Evolutionary conservation across 768 basidiomycete genomes (phyloP), one percentile per base, ranked within the genome.

Genomic region (Mycena vitilis): DNA sequence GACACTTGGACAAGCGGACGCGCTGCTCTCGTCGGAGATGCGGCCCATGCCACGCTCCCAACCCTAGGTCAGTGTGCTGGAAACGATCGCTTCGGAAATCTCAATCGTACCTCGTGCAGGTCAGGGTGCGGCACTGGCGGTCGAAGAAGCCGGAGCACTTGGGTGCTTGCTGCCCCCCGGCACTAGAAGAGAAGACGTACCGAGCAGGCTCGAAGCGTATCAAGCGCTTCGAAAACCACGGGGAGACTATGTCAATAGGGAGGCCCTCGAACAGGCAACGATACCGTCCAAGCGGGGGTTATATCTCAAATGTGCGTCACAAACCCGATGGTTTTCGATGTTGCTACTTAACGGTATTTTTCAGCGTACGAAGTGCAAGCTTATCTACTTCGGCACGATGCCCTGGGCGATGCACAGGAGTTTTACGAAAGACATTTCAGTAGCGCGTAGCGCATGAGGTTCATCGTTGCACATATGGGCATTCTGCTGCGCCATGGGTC

Each of bases 111-210:
- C 77, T 6, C 59, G 69, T 30, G 49, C 73, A 20, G 77, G 74
- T 8, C 74, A 74, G 57, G 75, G 77, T 25, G 77, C 76, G 16
- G 77, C 68, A 37, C 69, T 74, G 38, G 77, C 75, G 1, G 66
- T 76, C 56, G 77, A 78, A 59, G 76, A 71, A 38, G 69, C 72
- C 12, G 66, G 45, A 1, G 54, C 63, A 4, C 63, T 71, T 3
- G 70, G 70, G 9, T 60, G 48, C 37, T 48, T 71, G 45, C 49
- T 71, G 22, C 66, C 70, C 11, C 45, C 53, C 18, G 70, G 70
- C 2, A 68, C 70, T 22, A 64, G 16, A 52, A 51, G 44, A 13
- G 70, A 68, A 20, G 63, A 71, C 4, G 62, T 71, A 6, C 65
- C 70, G 25, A 44, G 15, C 18, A 59, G 66, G 16, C 30, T 71